Evolutionary conservation across 2,329 filamentous ascomycete species (phyloP), one percentile per base, ranked within the genome.

Genomic region (Cadophora luteo-olivacea): DNA sequence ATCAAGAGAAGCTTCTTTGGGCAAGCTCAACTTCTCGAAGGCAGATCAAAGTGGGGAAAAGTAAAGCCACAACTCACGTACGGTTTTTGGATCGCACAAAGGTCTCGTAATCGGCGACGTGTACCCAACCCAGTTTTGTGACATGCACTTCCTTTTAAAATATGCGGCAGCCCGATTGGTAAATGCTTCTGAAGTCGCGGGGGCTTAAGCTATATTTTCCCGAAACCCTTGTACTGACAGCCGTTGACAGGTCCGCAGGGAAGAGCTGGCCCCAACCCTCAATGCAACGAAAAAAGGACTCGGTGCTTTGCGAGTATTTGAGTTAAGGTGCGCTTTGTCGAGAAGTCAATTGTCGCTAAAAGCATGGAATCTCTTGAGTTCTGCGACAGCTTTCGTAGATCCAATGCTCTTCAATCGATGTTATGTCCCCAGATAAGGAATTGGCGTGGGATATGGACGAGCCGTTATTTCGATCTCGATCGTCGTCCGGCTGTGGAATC

Each of bases 191-290:
- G 63, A 52, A 32, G 67, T 72, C 49, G 67, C 65, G 62, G 68
- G 55, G 68, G 67, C 45, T 66, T 66, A 72, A 70, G 65, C 68
- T 68, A 58, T 65, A 25, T 60, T 71, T 68, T 69, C 69, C 69
- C 72, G 73, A 71, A 49, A 71, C 67, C 71, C 70, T 72, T 70
- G 69, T 67, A 69, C 68, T 69, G 68, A 63, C 70, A 74, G 58
- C 60, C 64, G 70, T 74, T 72, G 69, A 72, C 61, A 69, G 60
- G 68, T 65, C 62, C 61, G 65, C 65, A 71, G 68, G 68, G 68
- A 64, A 66, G 45, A 51, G 54, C 52, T 51, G 60, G 49, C 68
- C 67, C 61, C 61, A 62, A 25, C 22, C 32, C 62, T 70, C 62
- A 70, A 71, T 71, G 70, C 69, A 55, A 36, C 64, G 48, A 63